Evolutionary conservation across 768 basidiomycete species (phyloP), one percentile per base, ranked within the genome.

Genomic region (Lentinula sp.): DNA sequence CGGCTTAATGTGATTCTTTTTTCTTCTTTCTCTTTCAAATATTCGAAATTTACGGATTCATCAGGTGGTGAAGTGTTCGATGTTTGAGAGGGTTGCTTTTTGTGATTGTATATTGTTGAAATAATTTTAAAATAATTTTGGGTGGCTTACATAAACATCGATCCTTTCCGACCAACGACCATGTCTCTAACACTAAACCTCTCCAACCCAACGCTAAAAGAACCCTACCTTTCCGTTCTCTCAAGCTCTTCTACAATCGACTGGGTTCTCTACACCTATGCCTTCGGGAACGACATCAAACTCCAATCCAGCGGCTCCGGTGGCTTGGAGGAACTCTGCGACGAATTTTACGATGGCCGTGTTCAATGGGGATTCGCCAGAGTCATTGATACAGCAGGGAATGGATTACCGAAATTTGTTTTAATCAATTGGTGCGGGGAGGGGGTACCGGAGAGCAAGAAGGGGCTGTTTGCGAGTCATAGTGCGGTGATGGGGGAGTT

Each of bases 401-500:
- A 83, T 68, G 79, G 88, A 63, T 81, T 98, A 2, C 80, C 88
- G 49, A 98, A 97, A 76, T 93, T 95, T 63, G 93, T 98, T 15
- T 91, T 96, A 69, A 89, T 98, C 73, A 93, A 94, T 68, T 97
- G 96, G 95, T 94, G 93, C 66, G 96, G 96, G 48, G 95, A 96
- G 68, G 96, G 96, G 61, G 96, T 98, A 1, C 96, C 96, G 12
- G 93, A 87, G 71, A 79, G 80, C 18, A 89, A 91, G 74, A 98
- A 98, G 72, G 96, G 96, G 7, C 79, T 97, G 23, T 96, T 96
- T 77, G 88, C 93, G 68, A 88, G 86, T 7, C 95, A 98, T 72
- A 85, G 93, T 6, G 81, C 82, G 49, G 82, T 93, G 1, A 90
- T 98, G 8, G 81, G 87, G 45, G 84, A 78, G 60, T 95, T 89